Percentiles rank a stretch among this genome's conserved stretches.
phyloP scores from a whole-genome alignment of 2,329 filamentous ascomycete species.

The Exophiala calicioides region DNA sequence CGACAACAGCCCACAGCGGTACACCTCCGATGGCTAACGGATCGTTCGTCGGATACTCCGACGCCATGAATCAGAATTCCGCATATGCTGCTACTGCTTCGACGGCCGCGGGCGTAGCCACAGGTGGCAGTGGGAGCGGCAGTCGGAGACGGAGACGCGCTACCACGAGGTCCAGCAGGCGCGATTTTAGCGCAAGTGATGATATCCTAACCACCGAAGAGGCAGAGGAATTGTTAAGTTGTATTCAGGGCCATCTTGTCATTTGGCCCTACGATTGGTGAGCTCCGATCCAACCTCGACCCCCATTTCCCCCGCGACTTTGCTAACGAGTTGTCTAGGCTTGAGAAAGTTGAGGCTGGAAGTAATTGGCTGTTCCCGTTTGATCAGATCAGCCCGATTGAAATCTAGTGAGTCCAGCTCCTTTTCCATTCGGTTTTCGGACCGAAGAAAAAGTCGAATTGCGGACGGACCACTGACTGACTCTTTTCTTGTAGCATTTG shows the following conservation, averaged over 20 bases:
- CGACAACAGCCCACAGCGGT: too few relatives aligned
- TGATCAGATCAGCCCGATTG: conserved; percentile 90
- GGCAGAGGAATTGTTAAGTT: conserved; percentile 75
- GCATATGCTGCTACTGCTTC: conserved; percentile 3
- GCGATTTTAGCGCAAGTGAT: conserved; percentile 59
- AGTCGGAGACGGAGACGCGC: conserved; percentile 47
- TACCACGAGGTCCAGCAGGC: conserved; percentile 49
- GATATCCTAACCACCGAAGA: conserved; percentile 74
- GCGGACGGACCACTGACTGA: too few relatives aligned
- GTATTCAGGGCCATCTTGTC: conserved; percentile 86
- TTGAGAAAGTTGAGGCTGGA: conserved; percentile 84
- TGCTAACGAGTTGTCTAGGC: conserved; percentile 48
- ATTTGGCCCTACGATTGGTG: conserved; percentile 92
- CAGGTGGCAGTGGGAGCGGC: conserved; percentile 31
- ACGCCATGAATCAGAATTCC: conserved; percentile 21
- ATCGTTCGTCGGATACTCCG: conserved; percentile 22
- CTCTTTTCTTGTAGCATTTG: too few relatives aligned
- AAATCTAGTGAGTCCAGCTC: conserved; percentile 77
- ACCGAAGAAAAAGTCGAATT: too few relatives aligned
- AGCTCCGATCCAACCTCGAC: conserved; percentile 2
- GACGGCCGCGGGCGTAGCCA: background rate
- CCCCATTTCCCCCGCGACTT: background rate
- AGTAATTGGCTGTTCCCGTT: conserved; percentile 97
- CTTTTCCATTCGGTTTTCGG: background rate
- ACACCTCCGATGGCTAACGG: conserved; percentile 16